Evolutionary conservation across 2,329 filamentous ascomycete species (phyloP).

Genomic region (Fusarium praegraminearum): DNA sequence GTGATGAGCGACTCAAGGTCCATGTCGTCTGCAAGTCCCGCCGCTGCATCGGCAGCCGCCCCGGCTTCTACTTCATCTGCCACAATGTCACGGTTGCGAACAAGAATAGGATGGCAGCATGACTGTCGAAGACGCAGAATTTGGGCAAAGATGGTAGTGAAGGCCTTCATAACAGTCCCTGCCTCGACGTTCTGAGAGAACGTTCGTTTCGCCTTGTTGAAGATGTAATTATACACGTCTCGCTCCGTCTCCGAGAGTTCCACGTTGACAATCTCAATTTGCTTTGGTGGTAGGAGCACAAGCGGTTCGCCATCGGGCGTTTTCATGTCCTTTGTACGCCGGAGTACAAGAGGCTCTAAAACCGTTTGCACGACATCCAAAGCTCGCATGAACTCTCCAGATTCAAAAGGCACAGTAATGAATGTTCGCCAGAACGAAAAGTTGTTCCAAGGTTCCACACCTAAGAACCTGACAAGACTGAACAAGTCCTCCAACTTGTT

Average conservation of each 20-base stretch:
- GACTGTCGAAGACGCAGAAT: conserved; percentile 92
- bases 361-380: conserved; percentile 98
- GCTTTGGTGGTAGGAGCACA: conserved; percentile 84
- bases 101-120: conserved; percentile 92
- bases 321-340: conserved; percentile 98
- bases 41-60: conserved; percentile 77
- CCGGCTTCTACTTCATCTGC: conserved; percentile 89
- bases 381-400: conserved; percentile 91
- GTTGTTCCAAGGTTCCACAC: conserved; percentile 97
- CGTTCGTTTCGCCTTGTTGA: conserved; percentile 81
- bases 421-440: conserved; percentile 99
- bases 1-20: conserved; percentile 88
- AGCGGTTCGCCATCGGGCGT: conserved; percentile 82
- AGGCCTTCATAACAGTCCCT: conserved; percentile 93
- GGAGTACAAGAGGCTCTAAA: conserved; percentile 92
- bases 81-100: conserved; percentile 84
- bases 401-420: conserved; percentile 97
- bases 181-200: conserved; percentile 90
- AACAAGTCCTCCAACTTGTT: conserved; percentile 96
- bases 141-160: conserved; percentile 97
- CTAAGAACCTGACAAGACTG: conserved; percentile 89
- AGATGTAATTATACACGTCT: conserved; percentile 94
- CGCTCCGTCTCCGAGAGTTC: conserved; percentile 87
- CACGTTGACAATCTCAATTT: conserved; percentile 86
- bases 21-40: conserved; percentile 93